These are phyloP conservation scores for Cladophialophora chaetospira DNA, from an alignment of 2,329 filamentous ascomycete species.

Conservation along the genomic window DNA sequence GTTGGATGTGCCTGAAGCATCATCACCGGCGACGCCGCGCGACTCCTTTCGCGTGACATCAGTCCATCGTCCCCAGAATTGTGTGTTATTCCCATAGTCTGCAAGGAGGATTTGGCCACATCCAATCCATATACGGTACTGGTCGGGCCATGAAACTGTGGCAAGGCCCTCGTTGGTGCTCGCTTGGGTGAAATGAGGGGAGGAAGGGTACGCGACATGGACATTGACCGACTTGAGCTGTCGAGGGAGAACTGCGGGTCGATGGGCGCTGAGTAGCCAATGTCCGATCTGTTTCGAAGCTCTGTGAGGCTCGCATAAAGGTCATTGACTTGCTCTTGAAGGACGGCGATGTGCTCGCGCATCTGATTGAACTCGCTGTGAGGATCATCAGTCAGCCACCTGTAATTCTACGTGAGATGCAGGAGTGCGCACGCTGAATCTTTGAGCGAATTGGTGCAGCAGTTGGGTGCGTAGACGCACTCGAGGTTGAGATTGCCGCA, in stretches of 20 bases:
- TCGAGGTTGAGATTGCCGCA: slow-evolving; percentile 66
- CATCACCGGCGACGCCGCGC: slow-evolving; percentile 47
- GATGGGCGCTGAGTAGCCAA: slow-evolving; percentile 24
- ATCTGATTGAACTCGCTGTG: slow-evolving; percentile 76
- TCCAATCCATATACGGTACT: slow-evolving; percentile 83
- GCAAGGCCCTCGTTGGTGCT: slow-evolving; percentile 56
- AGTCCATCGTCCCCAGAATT: slow-evolving; percentile 62
- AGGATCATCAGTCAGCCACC: slow-evolving; percentile 2
- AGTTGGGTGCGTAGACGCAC: slow-evolving; percentile 67
- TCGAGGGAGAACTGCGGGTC: slow-evolving; percentile 29
- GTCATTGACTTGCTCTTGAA: slow-evolving; percentile 82
- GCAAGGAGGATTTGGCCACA: slow-evolving; percentile 81
- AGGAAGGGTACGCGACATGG: slow-evolving; percentile 31
- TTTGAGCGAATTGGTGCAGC: slow-evolving; percentile 77
- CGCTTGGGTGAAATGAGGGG: slow-evolving; percentile 39
- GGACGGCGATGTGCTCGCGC: slow-evolving; percentile 68
- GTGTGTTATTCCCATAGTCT: slow-evolving; percentile 83
- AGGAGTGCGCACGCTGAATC: slow-evolving; percentile 67
- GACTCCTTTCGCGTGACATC: slow-evolving; percentile 56
- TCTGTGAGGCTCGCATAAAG: slow-evolving; percentile 72
- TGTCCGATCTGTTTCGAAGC: slow-evolving; percentile 56
- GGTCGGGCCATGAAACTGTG: slow-evolving; percentile 79
- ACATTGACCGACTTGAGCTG: slow-evolving; percentile 35
- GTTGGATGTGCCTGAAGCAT: slow-evolving; percentile 44
- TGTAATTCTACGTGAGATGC: neutral